Percentiles rank a stretch among this genome's conserved stretches.
These are phyloP conservation scores for Russula sp. DNA, from an alignment of 768 basidiomycete species.

Conservation along the genomic window DNA sequence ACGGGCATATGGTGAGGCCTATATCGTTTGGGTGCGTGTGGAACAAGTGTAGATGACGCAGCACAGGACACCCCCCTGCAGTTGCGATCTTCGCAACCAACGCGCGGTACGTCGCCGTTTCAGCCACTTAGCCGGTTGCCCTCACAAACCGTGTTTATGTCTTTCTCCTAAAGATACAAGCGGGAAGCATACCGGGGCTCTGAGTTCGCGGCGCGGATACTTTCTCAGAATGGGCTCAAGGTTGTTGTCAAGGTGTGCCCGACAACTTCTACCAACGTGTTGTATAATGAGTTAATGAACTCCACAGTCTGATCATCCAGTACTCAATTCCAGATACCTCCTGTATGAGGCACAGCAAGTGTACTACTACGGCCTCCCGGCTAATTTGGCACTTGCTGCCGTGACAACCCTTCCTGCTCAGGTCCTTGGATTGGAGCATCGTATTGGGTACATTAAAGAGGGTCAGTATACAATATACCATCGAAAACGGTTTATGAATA, in stretches of 20 bases:
- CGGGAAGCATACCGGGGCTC: conserved; percentile 62
- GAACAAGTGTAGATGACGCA: conserved; percentile 11
- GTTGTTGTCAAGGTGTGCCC: conserved; percentile 57
- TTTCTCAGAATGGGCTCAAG: conserved; percentile 53
- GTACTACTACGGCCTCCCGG: conserved; percentile 60
- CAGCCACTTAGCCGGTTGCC: conserved; percentile 14
- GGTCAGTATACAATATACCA: conserved; percentile 62
- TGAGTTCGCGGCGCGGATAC: conserved; percentile 60
- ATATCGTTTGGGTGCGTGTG: not conserved
- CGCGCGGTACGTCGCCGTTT: conserved; percentile 42
- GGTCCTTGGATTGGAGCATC: conserved; percentile 62
- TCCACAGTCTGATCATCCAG: conserved; percentile 48
- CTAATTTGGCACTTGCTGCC: conserved; percentile 53
- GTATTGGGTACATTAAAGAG: conserved; percentile 64
- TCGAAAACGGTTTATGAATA: conserved; percentile 34
- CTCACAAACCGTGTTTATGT: conserved; percentile 1
- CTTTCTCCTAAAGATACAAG: conserved; percentile 41
- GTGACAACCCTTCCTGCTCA: conserved; percentile 65
- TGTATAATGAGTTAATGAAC: not conserved
- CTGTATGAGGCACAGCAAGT: conserved; percentile 70
- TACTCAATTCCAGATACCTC: conserved; percentile 60
- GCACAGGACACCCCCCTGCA: conserved; percentile 55
- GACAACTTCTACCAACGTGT: not conserved
- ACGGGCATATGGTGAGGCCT: conserved; percentile 48
- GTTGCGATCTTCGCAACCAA: conserved; percentile 80